These are phyloP conservation scores for Aspergillus pseudoviridinutans DNA, from an alignment of 2,329 filamentous ascomycete species.

Conservation along the genomic window DNA sequence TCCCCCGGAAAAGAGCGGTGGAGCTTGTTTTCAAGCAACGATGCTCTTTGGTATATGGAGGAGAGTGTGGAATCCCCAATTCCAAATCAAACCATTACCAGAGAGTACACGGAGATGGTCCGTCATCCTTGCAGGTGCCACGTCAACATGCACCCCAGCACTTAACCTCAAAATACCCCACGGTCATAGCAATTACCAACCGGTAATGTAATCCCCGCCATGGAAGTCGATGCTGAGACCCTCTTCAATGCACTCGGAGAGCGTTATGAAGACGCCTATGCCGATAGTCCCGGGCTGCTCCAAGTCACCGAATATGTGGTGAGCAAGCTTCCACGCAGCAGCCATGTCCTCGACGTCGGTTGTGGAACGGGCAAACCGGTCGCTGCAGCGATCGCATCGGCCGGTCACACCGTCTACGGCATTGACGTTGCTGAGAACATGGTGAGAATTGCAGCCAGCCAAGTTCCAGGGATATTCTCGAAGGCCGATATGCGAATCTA, in stretches of 20 bases:
- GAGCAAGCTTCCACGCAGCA: slow-evolving; percentile 2
- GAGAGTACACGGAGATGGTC: no score
- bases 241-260: slow-evolving; percentile 12
- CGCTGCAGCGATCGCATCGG: slow-evolving; percentile 6
- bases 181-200: no score
- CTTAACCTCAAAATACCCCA: no score
- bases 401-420: slow-evolving; percentile 13
- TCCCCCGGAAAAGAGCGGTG: no score
- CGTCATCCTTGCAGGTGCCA: no score
- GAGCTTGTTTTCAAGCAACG: no score
- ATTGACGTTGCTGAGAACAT: slow-evolving; percentile 15
- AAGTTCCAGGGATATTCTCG: slow-evolving; percentile 10
- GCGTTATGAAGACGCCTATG: slow-evolving; percentile 14
- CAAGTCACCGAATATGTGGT: slow-evolving; percentile 5
- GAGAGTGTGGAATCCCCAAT: no score
- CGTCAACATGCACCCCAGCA: no score
- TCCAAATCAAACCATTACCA: no score
- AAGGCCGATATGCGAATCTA: slow-evolving; percentile 16
- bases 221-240: slow-evolving; percentile 3
- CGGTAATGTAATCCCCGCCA: no score
- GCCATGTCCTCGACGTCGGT: slow-evolving; percentile 13
- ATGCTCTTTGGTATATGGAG: no score
- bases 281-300: slow-evolving; percentile 4
- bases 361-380: slow-evolving; percentile 17
- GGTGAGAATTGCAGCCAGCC: slow-evolving; percentile 10